Evolutionary conservation across 768 basidiomycete species (phyloP).

Genomic region (Boletus speciosus): DNA sequence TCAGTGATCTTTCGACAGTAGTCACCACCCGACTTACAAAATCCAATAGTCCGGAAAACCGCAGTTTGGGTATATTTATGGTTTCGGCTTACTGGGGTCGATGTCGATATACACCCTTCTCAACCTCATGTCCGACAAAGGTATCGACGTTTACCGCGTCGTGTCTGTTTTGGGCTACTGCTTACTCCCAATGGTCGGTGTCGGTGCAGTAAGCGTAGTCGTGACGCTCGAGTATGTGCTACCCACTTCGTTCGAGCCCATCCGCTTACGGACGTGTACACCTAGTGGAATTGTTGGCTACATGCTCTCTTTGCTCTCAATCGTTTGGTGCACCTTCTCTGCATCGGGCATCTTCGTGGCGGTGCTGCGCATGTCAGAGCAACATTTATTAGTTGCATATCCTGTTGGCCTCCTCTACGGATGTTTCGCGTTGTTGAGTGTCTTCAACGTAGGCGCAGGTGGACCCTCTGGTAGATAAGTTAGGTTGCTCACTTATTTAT

Average conservation of each 20-base stretch:
- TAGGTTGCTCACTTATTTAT: conserved; percentile 13
- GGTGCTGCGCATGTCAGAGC: conserved; percentile 92
- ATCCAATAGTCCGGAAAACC: conserved; percentile 85
- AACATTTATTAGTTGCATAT: conserved; percentile 93
- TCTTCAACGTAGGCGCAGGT: conserved; percentile 63
- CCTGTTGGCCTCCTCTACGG: conserved; percentile 93
- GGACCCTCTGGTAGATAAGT: conserved; percentile 31
- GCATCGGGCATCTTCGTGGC: conserved; percentile 95
- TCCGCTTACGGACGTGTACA: neutral
- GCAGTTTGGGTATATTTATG: conserved; percentile 98
- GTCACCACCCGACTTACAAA: conserved; percentile 1
- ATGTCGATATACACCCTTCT: conserved; percentile 90
- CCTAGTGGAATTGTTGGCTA: conserved; percentile 81
- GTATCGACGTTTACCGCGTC: conserved; percentile 93
- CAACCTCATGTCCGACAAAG: conserved; percentile 94
- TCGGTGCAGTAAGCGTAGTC: conserved; percentile 84
- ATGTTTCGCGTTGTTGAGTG: conserved; percentile 89
- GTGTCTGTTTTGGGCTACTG: conserved; percentile 97
- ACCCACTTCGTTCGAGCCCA: neutral
- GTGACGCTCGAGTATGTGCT: conserved; percentile 79
- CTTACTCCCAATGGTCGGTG: conserved; percentile 92
- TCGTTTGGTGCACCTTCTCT: conserved; percentile 96
- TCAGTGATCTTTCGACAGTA: conserved; percentile 40
- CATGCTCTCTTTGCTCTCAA: conserved; percentile 73
- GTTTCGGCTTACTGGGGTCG: conserved; percentile 92